phyloP scores from a whole-genome alignment of 768 basidiomycete species.

The Psilocybe subaeruginosa region DNA sequence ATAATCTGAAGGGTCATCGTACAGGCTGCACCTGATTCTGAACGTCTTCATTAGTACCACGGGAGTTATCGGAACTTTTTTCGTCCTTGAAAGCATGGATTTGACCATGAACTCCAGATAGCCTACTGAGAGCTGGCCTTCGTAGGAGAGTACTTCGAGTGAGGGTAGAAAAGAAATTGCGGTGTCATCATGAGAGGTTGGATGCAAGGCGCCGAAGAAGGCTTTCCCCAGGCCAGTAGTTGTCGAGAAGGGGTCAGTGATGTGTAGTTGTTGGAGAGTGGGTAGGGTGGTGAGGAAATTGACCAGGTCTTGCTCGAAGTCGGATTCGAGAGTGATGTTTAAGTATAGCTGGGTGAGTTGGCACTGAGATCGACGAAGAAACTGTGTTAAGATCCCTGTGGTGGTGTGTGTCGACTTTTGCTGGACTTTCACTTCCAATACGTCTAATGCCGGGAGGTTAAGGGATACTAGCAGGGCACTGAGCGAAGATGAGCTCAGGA shows the following conservation, averaged over 20 bases:
- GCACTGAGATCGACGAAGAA: not conserved
- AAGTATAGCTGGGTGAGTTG: not conserved
- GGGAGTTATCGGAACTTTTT: not conserved
- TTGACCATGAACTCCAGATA: not conserved
- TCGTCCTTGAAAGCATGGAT: not conserved
- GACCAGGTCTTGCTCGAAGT: not conserved
- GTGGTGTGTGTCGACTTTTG: not conserved
- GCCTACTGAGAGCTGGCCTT: not conserved
- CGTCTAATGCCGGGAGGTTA: not conserved
- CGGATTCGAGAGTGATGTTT: not conserved
- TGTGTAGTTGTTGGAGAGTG: not conserved
- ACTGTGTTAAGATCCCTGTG: not conserved
- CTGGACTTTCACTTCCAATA: not conserved
- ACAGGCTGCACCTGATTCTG: not conserved
- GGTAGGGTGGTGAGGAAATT: not conserved
- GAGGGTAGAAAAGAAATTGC: not conserved
- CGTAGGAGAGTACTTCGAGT: not conserved
- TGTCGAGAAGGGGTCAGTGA: constrained; percentile 2
- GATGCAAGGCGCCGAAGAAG: not conserved
- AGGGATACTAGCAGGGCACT: not conserved
- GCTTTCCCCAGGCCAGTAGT: not conserved
- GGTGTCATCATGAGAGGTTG: not conserved
- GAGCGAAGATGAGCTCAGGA: not conserved
- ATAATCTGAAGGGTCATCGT: not conserved
- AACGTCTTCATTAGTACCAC: not conserved